Base-by-base conservation (phyloP, 176 grass and related monocot genomes). In the Ensete ventricosum region DNA sequence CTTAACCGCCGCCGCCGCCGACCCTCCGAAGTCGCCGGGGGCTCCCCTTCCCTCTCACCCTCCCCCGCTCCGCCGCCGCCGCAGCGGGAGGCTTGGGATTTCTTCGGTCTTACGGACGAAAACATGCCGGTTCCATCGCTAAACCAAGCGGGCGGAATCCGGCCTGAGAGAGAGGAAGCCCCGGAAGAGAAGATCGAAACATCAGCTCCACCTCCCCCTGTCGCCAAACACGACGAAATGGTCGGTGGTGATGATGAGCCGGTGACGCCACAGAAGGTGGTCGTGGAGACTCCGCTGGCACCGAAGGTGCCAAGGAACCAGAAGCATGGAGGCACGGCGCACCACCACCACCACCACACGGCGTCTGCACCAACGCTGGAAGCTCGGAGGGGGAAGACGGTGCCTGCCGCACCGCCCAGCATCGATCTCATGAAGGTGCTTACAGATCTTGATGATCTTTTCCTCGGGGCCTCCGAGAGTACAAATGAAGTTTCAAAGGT, bases 321-420 rank as follows among this genome's bases (percentile, higher is more conserved):
- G 80, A 88, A 92, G 66, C 79, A 84, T 73, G 64, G 84, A 55
- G n/a, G 86, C 77, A 55, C 73, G 23, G 67, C 82, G 76, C 90
- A 99, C 76, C 95, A 93, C 82, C 90, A 99, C 76, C 95, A 93
- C 82, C 88, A 98, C 80, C 94, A 99, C 57, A 82, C 91, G 0
- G 84, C 79, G 29, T 99, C 95, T 2, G 95, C 88, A 24, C 84
- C 91, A 0, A 43, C 82, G 6, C 19, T 89, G 50, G 89, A 92
- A 53, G 22, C 81, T 17, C 94, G 78, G 71, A 74, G 80, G 5
- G 90, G 86, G 43, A 94, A 91, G 73, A 81, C 84, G 50, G 84
- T 60, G 75, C 54, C 62, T 0, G 80, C 71, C 25, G 84, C 87
- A 69, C 71, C 67, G 70, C 65, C 86, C 0, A 87, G 84, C 9